A percentile compares a stretch with the other conserved stretches of the same genome.
Evolutionary conservation across 768 basidiomycete genomes (phyloP).

Genomic region (Suillus lakei): DNA sequence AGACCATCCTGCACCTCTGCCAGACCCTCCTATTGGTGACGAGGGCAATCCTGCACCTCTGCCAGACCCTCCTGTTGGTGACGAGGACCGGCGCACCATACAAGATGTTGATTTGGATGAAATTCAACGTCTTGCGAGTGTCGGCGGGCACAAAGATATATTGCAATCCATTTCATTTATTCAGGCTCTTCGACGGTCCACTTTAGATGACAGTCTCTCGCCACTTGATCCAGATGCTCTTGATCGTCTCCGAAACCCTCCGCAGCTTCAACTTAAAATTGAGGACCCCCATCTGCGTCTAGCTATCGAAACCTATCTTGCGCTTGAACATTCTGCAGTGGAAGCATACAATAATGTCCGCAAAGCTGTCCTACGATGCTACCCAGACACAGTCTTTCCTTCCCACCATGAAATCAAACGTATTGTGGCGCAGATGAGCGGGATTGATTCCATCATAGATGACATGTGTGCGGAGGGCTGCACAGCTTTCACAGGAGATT

Average conservation of each 20-base stretch:
- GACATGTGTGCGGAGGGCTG: conserved; percentile 17
- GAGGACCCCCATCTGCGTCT: conserved; percentile 9
- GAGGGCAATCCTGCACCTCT: too few relatives aligned
- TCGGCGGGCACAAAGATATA: background rate
- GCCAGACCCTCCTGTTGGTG: too few relatives aligned
- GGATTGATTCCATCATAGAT: background rate
- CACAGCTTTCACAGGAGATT: conserved; percentile 21
- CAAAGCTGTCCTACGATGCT: background rate
- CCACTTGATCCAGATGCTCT: conserved; percentile 4
- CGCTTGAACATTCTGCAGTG: conserved; percentile 9
- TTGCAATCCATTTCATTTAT: conserved; percentile 3
- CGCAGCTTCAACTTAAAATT: background rate
- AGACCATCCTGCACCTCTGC: too few relatives aligned
- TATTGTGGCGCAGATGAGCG: conserved; percentile 5
- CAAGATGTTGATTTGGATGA: too few relatives aligned
- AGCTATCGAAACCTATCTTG: conserved; percentile 12
- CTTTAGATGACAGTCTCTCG: conserved; percentile 6
- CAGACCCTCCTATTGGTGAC: too few relatives aligned
- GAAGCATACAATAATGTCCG: conserved; percentile 11
- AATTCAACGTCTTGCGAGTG: background rate
- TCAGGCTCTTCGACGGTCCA: background rate
- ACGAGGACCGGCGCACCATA: too few relatives aligned
- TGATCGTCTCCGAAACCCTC: conserved; percentile 12
- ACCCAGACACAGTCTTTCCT: conserved; percentile 15
- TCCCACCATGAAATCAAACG: conserved; percentile 13